Percentiles rank a stretch among this genome's conserved stretches.
Evolutionary conservation across 2,329 filamentous ascomycete genomes (phyloP).

Genomic region (Aspergillus pseudotamarii): DNA sequence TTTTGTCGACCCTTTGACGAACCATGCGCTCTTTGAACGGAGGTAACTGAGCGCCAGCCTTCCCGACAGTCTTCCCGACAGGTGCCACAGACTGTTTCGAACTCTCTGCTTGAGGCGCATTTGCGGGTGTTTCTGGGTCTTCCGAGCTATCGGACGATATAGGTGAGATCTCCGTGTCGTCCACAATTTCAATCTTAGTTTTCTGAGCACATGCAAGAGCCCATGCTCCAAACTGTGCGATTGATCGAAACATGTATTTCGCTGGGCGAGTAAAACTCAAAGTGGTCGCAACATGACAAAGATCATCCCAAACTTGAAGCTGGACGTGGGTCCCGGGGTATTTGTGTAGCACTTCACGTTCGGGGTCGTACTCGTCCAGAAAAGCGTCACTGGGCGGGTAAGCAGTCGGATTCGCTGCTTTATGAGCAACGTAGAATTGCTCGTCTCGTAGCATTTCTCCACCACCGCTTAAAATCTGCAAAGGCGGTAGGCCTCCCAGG

Average conservation of each 20-base stretch:
- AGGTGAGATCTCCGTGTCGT: constrained; percentile 75
- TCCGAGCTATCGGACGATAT: constrained; percentile 62
- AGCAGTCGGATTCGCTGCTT: constrained; percentile 78
- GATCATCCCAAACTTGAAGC: constrained; percentile 91
- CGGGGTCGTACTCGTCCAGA: constrained; percentile 64
- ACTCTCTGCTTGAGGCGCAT: constrained; percentile 14
- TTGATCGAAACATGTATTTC: constrained; percentile 91
- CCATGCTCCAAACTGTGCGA: constrained; percentile 94
- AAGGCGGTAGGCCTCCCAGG: constrained; percentile 83
- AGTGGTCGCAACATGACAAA: constrained; percentile 90
- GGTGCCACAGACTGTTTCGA: constrained; percentile 34
- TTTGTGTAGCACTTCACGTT: constrained; percentile 56
- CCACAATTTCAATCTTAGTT: constrained; percentile 75
- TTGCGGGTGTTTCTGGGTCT: constrained; percentile 12
- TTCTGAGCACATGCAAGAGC: constrained; percentile 81
- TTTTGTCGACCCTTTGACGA: constrained; percentile 78
- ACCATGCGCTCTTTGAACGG: constrained; percentile 87
- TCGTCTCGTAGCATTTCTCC: constrained; percentile 90
- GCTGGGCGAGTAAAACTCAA: constrained; percentile 95
- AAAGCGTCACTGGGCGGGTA: constrained; percentile 71
- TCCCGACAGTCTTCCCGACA: constrained; percentile 91
- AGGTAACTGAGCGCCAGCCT: constrained; percentile 80
- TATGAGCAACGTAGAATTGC: constrained; percentile 93
- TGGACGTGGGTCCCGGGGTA: constrained; percentile 89
- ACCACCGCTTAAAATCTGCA: constrained; percentile 84